Conservation (phyloP, 768 basidiomycete genomes). For the Hemileccinum rubropunctum region DNA sequence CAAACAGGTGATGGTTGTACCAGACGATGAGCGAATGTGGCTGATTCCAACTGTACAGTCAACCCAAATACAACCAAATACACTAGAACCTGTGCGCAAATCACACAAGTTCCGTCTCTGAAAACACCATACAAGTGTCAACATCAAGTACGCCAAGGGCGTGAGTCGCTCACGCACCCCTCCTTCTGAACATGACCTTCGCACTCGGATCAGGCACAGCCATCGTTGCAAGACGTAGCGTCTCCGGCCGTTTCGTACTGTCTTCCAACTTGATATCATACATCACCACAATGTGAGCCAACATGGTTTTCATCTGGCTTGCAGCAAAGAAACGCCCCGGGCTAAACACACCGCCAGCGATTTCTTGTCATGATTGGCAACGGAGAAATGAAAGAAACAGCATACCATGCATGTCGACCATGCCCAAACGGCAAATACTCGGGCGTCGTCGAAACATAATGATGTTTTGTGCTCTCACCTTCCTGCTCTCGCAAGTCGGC, state of each 20-base stretch:
- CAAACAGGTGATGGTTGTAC: slow-evolving; percentile 13
- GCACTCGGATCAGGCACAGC: neutral
- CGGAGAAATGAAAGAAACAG: too few species aligned
- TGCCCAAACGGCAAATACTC: slow-evolving; percentile 39
- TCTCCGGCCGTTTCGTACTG: neutral
- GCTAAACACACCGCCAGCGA: neutral
- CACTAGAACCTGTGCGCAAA: too few species aligned
- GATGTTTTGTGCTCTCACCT: slow-evolving; percentile 32
- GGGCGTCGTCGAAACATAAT: slow-evolving; percentile 33
- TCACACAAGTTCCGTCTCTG: too few species aligned
- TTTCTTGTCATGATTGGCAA: too few species aligned
- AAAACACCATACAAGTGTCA: too few species aligned
- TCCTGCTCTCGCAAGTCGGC: slow-evolving; percentile 32
- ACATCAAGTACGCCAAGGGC: too few species aligned
- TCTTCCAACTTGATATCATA: slow-evolving; percentile 20
- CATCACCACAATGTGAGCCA: slow-evolving; percentile 41
- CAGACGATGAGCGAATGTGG: slow-evolving; percentile 25
- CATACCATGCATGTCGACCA: slow-evolving; percentile 28
- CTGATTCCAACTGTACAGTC: slow-evolving; percentile 34
- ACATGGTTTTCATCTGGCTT: slow-evolving; percentile 42
- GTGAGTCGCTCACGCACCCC: neutral
- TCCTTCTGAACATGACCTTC: slow-evolving; percentile 13
- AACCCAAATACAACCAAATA: slow-evolving; percentile 27
- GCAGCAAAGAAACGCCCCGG: slow-evolving; percentile 43
- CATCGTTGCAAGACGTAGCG: neutral